Percentiles rank a stretch among this genome's conserved stretches.
phyloP scores from a whole-genome alignment of 2,329 filamentous ascomycete species.

The Xylariaceae sp. region DNA sequence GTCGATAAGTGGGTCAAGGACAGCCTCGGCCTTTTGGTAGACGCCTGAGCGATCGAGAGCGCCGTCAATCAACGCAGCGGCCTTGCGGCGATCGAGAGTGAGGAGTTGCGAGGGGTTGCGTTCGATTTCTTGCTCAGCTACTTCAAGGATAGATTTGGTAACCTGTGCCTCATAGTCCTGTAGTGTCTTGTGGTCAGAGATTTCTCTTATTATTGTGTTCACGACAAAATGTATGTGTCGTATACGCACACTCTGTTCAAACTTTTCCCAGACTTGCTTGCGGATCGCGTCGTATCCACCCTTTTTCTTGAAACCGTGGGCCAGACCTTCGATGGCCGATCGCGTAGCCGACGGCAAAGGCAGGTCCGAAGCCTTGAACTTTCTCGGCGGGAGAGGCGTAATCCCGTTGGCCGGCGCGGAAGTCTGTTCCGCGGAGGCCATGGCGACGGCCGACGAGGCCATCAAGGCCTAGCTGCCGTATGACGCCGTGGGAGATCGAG shows the following conservation, averaged over 20 bases:
- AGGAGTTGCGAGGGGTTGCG: constrained; percentile 68
- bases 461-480: constrained; percentile 19
- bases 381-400: constrained; percentile 35
- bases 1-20: constrained; percentile 65
- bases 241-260: constrained; percentile 60
- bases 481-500: not conserved
- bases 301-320: constrained; percentile 83
- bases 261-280: constrained; percentile 72
- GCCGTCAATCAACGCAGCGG: constrained; percentile 71
- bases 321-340: constrained; percentile 67
- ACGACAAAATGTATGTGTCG: not conserved
- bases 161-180: constrained; percentile 68
- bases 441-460: constrained; percentile 26
- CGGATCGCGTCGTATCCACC: constrained; percentile 75
- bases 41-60: constrained; percentile 72
- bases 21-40: constrained; percentile 66
- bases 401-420: constrained; percentile 21
- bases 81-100: constrained; percentile 68
- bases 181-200: constrained; percentile 11
- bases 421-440: constrained; percentile 32
- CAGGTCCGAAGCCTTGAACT: constrained; percentile 70
- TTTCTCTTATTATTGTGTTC: not conserved
- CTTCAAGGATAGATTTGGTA: constrained; percentile 60
- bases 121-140: constrained; percentile 71
- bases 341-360: constrained; percentile 70